These are phyloP conservation scores for Teratosphaeria gauchensis DNA, from an alignment of 2,329 filamentous ascomycete species.

Conservation along the genomic window DNA sequence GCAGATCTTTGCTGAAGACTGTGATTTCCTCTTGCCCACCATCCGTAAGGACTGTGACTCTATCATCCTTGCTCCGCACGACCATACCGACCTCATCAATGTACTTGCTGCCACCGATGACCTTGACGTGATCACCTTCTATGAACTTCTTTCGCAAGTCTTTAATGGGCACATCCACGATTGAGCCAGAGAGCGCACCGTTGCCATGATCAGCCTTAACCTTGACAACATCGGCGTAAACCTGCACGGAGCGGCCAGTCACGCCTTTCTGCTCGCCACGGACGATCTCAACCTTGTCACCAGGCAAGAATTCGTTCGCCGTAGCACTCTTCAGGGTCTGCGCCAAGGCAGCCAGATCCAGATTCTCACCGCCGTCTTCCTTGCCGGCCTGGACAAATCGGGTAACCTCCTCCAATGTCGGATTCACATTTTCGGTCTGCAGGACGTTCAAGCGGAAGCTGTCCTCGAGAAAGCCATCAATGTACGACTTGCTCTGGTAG, in stretches of 20 bases:
- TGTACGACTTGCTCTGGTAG: constrained; percentile 81
- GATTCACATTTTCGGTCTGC: constrained; percentile 81
- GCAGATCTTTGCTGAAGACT: constrained; percentile 93
- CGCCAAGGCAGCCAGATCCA: constrained; percentile 84
- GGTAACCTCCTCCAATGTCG: constrained; percentile 90
- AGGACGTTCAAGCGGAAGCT: constrained; percentile 85
- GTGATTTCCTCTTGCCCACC: constrained; percentile 89
- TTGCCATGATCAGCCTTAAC: constrained; percentile 61
- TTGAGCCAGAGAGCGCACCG: constrained; percentile 71
- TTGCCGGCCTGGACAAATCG: constrained; percentile 70
- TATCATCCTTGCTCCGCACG: constrained; percentile 83
- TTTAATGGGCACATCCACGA: constrained; percentile 86
- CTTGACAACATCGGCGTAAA: constrained; percentile 86
- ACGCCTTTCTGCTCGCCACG: constrained; percentile 91
- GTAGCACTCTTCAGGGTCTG: constrained; percentile 80
- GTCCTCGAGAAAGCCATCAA: constrained; percentile 88
- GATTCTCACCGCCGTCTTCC: constrained; percentile 85
- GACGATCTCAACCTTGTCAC: constrained; percentile 94
- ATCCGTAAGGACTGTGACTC: constrained; percentile 86
- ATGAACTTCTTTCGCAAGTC: constrained; percentile 86
- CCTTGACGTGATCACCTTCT: constrained; percentile 94
- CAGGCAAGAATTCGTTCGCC: constrained; percentile 75
- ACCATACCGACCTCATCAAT: constrained; percentile 96
- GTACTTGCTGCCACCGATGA: constrained; percentile 90
- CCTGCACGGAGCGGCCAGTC: constrained; percentile 72